A percentile compares a stretch with the other conserved stretches of the same genome.
Evolutionary conservation across 148 eudicot genomes (phyloP).

Genomic region (Dianthus caryophyllus): DNA sequence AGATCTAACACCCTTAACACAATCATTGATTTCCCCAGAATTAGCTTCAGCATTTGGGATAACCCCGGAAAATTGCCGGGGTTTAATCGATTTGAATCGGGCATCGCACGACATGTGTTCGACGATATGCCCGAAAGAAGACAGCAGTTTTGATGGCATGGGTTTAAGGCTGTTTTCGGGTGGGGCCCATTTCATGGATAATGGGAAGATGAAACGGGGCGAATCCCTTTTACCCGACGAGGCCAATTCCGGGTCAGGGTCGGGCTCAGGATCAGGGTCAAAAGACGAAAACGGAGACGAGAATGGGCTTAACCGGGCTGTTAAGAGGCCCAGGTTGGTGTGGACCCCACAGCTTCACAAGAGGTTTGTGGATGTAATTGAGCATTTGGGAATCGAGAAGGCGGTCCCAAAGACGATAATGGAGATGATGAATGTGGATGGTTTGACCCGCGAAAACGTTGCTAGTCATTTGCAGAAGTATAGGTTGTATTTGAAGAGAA

Average conservation of each 20-base stretch:
- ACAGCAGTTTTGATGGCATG: conserved; percentile 19
- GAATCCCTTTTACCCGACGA: conserved; percentile 26
- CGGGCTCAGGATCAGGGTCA: conserved; percentile 14
- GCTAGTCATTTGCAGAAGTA: conserved; percentile 54
- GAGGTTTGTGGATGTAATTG: conserved; percentile 46
- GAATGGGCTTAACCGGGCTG: conserved; percentile 27
- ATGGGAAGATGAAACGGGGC: conserved; percentile 18
- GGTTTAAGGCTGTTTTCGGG: conserved; percentile 30
- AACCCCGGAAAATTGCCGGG: conserved; percentile 16
- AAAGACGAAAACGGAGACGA: conserved; percentile 30
- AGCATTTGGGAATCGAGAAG: conserved; percentile 43
- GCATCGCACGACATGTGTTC: conserved; percentile 21
- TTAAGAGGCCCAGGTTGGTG: conserved; percentile 36
- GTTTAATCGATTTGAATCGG: conserved; percentile 22
- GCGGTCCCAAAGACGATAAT: conserved; percentile 49
- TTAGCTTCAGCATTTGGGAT: conserved; percentile 36
- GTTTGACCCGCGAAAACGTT: conserved; percentile 45
- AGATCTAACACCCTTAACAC: conserved; percentile 36
- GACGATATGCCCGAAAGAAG: conserved; percentile 32
- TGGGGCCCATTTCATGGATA: background rate
- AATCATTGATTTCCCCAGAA: conserved; percentile 37
- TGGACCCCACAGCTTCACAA: conserved; percentile 49
- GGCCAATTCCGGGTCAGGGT: conserved; percentile 27
- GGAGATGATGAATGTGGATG: conserved; percentile 55
- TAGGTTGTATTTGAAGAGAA: conserved; percentile 44